These are phyloP conservation scores for Neolentinus lepideus DNA, from an alignment of 1,284 basidiomycete species.

Conservation along the genomic window DNA sequence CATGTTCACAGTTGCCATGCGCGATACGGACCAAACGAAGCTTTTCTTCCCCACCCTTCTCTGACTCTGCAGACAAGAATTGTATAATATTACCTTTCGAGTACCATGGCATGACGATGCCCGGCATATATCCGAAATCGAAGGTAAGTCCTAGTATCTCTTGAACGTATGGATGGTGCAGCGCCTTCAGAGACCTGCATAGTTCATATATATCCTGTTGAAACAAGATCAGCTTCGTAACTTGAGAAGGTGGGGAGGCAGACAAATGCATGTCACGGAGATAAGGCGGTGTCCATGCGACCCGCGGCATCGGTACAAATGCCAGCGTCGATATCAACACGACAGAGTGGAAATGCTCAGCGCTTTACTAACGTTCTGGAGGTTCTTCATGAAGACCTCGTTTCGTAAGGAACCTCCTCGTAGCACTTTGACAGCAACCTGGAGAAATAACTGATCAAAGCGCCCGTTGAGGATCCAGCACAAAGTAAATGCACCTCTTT, in stretches of 20 bases:
- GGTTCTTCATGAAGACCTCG: neutral
- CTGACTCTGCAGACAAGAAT: neutral
- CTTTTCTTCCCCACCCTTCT: no score
- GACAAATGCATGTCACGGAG: no score
- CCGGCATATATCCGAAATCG: neutral
- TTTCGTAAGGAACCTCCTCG: neutral
- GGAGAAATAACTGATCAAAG: neutral
- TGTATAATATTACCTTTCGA: neutral
- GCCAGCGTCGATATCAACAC: no score
- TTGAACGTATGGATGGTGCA: neutral
- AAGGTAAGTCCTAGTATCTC: neutral
- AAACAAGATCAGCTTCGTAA: no score
- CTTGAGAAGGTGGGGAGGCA: neutral
- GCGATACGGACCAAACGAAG: neutral
- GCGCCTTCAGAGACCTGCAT: neutral
- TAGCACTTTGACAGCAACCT: neutral
- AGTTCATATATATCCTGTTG: neutral
- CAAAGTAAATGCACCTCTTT: neutral
- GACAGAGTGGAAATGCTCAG: no score
- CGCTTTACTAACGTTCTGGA: neutral
- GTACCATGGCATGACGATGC: neutral
- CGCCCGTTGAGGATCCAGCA: neutral
- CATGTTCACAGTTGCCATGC: no score
- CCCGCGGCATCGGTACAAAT: no score
- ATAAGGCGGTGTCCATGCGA: no score